Conservation (phyloP, 2,329 filamentous ascomycete species). For the Arthroderma sp. region DNA sequence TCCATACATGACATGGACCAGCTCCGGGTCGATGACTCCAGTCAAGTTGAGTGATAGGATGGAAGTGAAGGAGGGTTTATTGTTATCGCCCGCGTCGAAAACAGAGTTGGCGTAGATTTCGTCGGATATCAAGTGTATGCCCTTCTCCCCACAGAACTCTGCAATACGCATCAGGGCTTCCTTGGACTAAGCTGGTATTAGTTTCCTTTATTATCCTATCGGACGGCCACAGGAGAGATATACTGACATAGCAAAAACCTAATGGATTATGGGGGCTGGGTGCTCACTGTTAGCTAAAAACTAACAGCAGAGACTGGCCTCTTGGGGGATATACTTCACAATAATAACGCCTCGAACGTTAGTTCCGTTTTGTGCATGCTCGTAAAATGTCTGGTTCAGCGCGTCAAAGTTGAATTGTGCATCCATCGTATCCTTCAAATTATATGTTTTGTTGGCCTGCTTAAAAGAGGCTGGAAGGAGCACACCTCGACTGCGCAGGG, state of each 20-base stretch:
- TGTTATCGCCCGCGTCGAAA: slow-evolving; percentile 30
- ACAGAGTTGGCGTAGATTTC: slow-evolving; percentile 47
- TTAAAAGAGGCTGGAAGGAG: slow-evolving; percentile 7
- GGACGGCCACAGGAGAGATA: background rate
- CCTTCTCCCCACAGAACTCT: slow-evolving; percentile 35
- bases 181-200: background rate
- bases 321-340: background rate
- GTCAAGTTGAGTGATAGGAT: slow-evolving; percentile 31
- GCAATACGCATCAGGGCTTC: background rate
- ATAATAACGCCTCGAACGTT: background rate
- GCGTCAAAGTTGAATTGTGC: background rate
- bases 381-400: background rate
- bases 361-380: background rate
- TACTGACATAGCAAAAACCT: slow-evolving; percentile 19
- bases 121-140: slow-evolving; percentile 43
- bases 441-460: slow-evolving; percentile 1
- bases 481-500: slow-evolving; percentile 8
- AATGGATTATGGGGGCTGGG: slow-evolving; percentile 23
- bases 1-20: slow-evolving; percentile 40
- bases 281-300: slow-evolving; percentile 2
- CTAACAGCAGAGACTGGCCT: too few relatives aligned
- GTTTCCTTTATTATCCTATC: background rate
- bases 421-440: background rate
- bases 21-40: slow-evolving; percentile 35
- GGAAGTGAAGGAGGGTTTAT: slow-evolving; percentile 31